phyloP scores from a whole-genome alignment of 139 green algal genomes.

The Trebouxia sp. region DNA sequence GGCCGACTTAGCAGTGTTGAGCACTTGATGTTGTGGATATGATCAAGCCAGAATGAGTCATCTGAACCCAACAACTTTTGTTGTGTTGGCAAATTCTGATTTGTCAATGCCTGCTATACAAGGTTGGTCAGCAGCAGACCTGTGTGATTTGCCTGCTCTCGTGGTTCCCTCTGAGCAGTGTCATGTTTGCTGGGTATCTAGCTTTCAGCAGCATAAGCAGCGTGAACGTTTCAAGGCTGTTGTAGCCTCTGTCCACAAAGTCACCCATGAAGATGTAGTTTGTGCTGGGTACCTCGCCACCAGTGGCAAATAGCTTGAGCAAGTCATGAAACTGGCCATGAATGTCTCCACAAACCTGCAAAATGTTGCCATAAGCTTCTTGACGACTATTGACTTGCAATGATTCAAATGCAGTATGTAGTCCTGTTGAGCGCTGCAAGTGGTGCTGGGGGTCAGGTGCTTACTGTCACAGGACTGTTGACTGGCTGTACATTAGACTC shows the following conservation, averaged over 20 bases:
- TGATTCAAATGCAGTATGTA: not conserved
- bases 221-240: constrained; percentile 98
- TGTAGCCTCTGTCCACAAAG: constrained; percentile 99
- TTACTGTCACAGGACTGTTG: constrained; percentile 92
- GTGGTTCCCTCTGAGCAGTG: constrained; percentile 97
- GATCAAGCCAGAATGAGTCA: too few relatives aligned
- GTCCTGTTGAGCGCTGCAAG: not conserved
- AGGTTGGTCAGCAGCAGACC: too few relatives aligned
- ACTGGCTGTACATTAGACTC: constrained; percentile 99
- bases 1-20: too few relatives aligned
- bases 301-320: constrained; percentile 96
- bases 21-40: too few relatives aligned
- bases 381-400: not conserved
- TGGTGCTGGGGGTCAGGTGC: not conserved
- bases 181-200: constrained; percentile 92
- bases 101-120: too few relatives aligned
- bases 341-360: constrained; percentile 98
- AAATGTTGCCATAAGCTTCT: not conserved
- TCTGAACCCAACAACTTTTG: too few relatives aligned
- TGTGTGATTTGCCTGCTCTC: constrained; percentile 99
- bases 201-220: constrained; percentile 98
- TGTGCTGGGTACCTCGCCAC: constrained; percentile 90
- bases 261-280: constrained; percentile 99
- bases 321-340: constrained; percentile 99
- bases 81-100: too few relatives aligned